phyloP scores from a whole-genome alignment of 75 land plant genomes.

The Picea sitchensis region DNA sequence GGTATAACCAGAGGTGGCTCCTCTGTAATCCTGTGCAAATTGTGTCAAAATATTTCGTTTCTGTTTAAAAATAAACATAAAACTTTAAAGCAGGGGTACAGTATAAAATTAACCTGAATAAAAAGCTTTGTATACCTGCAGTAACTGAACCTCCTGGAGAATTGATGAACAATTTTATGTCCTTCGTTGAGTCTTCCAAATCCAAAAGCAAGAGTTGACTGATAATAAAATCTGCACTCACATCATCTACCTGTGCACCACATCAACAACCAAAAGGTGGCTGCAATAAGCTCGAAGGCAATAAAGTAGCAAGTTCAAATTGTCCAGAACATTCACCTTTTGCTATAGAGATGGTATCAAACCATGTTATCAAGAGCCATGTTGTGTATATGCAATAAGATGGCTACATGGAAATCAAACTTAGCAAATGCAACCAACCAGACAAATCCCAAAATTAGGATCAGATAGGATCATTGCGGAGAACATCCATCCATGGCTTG shows the following conservation, averaged over 20 bases:
- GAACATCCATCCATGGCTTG: background rate
- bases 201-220: constrained; percentile 88
- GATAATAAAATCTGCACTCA: constrained; percentile 80
- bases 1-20: too few relatives aligned
- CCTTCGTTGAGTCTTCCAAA: constrained; percentile 80
- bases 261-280: too few relatives aligned
- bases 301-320: background rate
- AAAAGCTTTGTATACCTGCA: constrained; percentile 54
- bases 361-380: background rate
- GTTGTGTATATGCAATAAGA: background rate
- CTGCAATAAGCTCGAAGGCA: background rate
- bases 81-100: background rate
- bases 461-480: background rate
- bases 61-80: too few relatives aligned
- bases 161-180: constrained; percentile 91
- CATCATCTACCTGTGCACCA: constrained; percentile 62
- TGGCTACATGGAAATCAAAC: too few relatives aligned
- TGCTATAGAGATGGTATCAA: background rate
- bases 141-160: constrained; percentile 97
- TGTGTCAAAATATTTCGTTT: too few relatives aligned
- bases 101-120: background rate
- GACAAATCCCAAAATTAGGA: background rate
- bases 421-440: background rate
- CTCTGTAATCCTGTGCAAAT: too few relatives aligned
- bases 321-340: background rate